A percentile compares a stretch with the other conserved stretches of the same genome.
These are phyloP conservation scores for Sporopachydermia lactativora DNA, from an alignment of 805 yeast genomes.

Conservation along the genomic window DNA sequence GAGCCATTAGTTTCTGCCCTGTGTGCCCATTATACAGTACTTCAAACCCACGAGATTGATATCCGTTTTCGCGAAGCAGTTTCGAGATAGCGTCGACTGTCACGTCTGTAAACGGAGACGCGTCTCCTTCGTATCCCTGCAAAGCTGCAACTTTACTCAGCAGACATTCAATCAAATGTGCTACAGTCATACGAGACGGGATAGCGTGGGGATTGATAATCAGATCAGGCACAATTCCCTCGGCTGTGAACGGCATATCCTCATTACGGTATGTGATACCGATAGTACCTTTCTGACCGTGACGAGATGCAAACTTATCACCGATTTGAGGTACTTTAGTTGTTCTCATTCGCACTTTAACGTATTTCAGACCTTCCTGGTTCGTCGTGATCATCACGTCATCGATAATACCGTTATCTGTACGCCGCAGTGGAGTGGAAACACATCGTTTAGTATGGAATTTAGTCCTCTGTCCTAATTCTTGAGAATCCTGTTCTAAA, in stretches of 20 bases:
- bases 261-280: constrained; percentile 98
- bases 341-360: constrained; percentile 97
- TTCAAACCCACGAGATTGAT: constrained; percentile 97
- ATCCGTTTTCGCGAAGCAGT: constrained; percentile 87
- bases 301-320: constrained; percentile 98
- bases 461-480: constrained; percentile 95
- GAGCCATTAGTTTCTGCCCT: constrained; percentile 95
- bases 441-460: constrained; percentile 98
- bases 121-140: constrained; percentile 97
- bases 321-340: constrained; percentile 98
- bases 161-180: constrained; percentile 97
- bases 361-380: constrained; percentile 96
- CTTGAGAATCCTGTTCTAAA: constrained; percentile 98
- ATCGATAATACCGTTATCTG: constrained; percentile 97
- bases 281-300: constrained; percentile 99
- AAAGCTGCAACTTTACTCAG: constrained; percentile 88
- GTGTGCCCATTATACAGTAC: constrained; percentile 99
- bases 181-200: constrained; percentile 99
- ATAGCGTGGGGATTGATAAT: constrained; percentile 98
- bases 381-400: constrained; percentile 94
- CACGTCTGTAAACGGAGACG: constrained; percentile 96
- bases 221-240: constrained; percentile 94
- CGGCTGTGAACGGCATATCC: constrained; percentile 95
- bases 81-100: constrained; percentile 95
- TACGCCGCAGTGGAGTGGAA: constrained; percentile 89